Conservation (phyloP, 2,329 filamentous ascomycete species). For the Aureobasidium sp. region DNA sequence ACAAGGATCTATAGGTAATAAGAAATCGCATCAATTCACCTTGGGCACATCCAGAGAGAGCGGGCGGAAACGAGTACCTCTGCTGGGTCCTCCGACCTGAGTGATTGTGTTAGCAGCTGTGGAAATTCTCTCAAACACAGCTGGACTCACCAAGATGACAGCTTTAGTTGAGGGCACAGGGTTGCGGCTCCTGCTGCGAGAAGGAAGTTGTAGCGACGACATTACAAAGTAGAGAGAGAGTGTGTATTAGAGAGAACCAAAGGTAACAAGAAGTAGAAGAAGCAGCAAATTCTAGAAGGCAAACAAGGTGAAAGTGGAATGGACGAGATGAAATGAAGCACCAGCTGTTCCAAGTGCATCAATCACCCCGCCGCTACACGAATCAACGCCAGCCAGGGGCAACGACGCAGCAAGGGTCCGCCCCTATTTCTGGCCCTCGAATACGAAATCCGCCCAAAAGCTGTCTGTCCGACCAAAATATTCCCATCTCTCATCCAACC, state of each 20-base stretch:
- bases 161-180: slow-evolving; percentile 69
- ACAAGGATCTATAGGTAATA: background rate
- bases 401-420: background rate
- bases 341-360: background rate
- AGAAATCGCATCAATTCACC: slow-evolving; percentile 43
- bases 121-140: slow-evolving; percentile 10
- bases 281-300: background rate
- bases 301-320: background rate
- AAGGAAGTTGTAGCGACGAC: slow-evolving; percentile 25
- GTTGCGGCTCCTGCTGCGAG: slow-evolving; percentile 27
- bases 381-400: slow-evolving; percentile 13
- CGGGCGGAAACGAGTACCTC: slow-evolving; percentile 91
- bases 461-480: background rate
- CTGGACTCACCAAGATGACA: slow-evolving; percentile 70
- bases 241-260: background rate
- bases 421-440: background rate
- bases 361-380: background rate
- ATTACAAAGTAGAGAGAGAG: background rate
- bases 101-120: slow-evolving; percentile 16
- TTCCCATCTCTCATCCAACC: background rate
- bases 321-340: slow-evolving; percentile 7
- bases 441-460: background rate
- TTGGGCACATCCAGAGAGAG: slow-evolving; percentile 94
- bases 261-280: background rate
- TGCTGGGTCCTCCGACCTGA: slow-evolving; percentile 88